Base-by-base conservation (phyloP, 2,329 filamentous ascomycete species). In the Talaromyces sp. region DNA sequence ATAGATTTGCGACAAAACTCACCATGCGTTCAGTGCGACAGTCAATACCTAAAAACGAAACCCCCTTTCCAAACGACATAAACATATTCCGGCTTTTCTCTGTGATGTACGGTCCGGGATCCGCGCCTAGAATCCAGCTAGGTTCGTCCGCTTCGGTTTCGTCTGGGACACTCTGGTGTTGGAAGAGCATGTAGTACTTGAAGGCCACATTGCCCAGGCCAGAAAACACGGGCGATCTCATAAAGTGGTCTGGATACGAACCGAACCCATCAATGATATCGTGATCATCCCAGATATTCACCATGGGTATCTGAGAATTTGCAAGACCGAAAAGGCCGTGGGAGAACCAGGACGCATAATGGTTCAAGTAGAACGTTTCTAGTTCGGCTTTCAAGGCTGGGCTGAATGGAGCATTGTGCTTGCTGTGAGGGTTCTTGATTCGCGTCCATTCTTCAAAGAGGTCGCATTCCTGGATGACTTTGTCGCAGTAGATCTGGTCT, bases 111-210 rank as follows among this genome's bases (percentile, higher is more conserved):
- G 93, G 93, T 0, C 96, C 96, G 3, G 89, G 90, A 36, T 84
- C 81, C 27, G 84, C 80, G 6, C 95, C 95, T 4, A 98, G 78
- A 19, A 96, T 79, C 95, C 95, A 98, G 71, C 92, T 97, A 2
- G 93, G 91, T 74, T 99, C 96, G 2, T 90, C 85, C 39, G 84
- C 81, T 66, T 96, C 88, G 0, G 88, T 92, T 77, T 99, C 95
- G 53, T 88, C 85, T 0, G 86, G 79, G 3, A 96, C 81, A 66
- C 90, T 96, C 74, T 99, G 96, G 68, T 99, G 95, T 74, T 99
- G 95, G 79, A 99, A 99, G 9, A 99, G 84, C 87, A 99, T 89
- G 71, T 99, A 99, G 77, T 98, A 99, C 74, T 99, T 99, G 84
- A 95, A 98, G 0, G 93, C 93, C 56, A 98, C 87, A 42, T 89